A percentile compares a stretch with the other conserved stretches of the same genome.
Conservation (phyloP, 1,284 basidiomycete genomes). For the Hymenochaete sp. region DNA sequence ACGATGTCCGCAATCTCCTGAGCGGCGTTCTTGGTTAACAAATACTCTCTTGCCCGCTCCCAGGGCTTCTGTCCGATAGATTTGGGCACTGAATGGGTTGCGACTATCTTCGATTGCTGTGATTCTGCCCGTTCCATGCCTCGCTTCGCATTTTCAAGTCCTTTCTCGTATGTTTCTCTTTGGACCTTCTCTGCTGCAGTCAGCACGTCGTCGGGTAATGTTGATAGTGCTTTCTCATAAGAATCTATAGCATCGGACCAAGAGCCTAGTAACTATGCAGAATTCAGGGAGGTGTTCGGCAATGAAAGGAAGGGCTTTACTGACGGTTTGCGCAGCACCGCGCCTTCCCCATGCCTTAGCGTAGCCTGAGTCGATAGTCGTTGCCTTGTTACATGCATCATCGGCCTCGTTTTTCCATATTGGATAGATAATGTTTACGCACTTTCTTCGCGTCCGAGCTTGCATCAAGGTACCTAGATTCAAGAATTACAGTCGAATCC, state of each 20-base stretch:
- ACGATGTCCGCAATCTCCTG: no score
- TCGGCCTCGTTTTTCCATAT: background rate
- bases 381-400: constrained; percentile 1
- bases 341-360: constrained; percentile 7
- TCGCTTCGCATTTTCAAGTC: constrained; percentile 18
- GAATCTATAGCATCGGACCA: constrained; percentile 16
- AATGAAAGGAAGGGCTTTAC: background rate
- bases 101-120: no score
- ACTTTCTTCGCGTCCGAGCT: constrained; percentile 10
- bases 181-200: constrained; percentile 23
- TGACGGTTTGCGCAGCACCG: constrained; percentile 4
- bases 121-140: no score
- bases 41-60: no score
- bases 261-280: constrained; percentile 1
- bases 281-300: background rate
- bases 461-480: constrained; percentile 10
- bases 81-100: no score
- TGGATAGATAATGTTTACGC: background rate
- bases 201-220: constrained; percentile 20
- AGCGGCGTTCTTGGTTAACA: no score
- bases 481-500: background rate
- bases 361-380: constrained; percentile 6
- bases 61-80: no score
- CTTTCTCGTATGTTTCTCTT: constrained; percentile 24
- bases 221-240: constrained; percentile 23